Base-by-base conservation (phyloP, 2,329 filamentous ascomycete species). In the Triangularia verruculosa region DNA sequence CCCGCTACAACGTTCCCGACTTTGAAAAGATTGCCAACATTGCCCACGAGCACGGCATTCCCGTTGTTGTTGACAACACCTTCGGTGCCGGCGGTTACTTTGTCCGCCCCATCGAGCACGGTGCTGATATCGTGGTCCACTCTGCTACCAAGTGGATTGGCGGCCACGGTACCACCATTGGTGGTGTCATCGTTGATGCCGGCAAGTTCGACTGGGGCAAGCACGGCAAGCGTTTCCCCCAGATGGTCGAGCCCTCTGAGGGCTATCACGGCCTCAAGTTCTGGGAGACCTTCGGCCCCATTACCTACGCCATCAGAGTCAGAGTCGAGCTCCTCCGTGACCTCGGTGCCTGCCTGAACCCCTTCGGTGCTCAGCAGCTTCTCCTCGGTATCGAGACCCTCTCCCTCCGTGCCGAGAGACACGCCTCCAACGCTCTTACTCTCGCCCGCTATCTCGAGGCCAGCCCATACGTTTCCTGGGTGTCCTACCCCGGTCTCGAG, bases 61-160 rank as follows among this genome's bases (percentile, higher is more conserved):
- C 88, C 9, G 76, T 90, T 2, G 80, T 90, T 66, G 87, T 94
- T 57, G 93, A 97, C 80, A 97, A 97, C 82, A 97, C 93, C 8
- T 97, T 97, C 72, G 94, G 93, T 55, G 93, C 93, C 12, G 93
- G 93, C 64, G 93, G 94, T 58, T 97, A 91, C 83, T 96, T 92
- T 76, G 82, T 89, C 70, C 87, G 90, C 6, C 93, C 93, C 47
- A 94, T 97, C 71, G 89, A 93, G 24, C 90, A 96, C 76, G 93
- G 93, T 61, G 93, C 91, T 67, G 93, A 97, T 74, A 97, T 97
- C 65, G 89, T 97, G 59, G 91, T 97, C 24, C 93, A 97, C 83
- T 95, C 91, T 43, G 93, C 93, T 11, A 97, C 93, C 64, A 97
- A 97, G 78, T 97, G 93, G 93, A 97, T 98, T 67, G 93, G 93